Base-by-base conservation (phyloP, 176 grass and related monocot species). In the Aegilops sharonensis region DNA sequence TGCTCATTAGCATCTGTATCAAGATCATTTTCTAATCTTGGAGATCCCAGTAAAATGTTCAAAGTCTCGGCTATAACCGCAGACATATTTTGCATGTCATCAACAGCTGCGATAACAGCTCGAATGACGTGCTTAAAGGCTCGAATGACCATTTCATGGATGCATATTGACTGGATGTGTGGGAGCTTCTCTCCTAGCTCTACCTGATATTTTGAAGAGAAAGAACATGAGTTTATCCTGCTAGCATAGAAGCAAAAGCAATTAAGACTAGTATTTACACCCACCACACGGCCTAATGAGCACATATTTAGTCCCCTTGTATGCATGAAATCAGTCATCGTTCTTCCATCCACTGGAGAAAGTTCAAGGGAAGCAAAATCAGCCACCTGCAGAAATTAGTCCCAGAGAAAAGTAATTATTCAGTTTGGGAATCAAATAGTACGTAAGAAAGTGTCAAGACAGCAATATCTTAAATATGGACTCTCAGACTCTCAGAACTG, bases 311-410 rank as follows among this genome's bases (percentile, higher is more conserved):
- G 92, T 31, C 97, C 97, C 80, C 94, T 91, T 85, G 90, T 93
- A 91, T 99, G 97, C 97, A 99, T 96, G 84, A 99, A 99, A 93
- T 99, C 97, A 0, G 94, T 96, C 84, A 99, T 89, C 40, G 97
- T 99, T 91, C 88, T 94, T 81, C 97, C 97, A 91, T 99, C 97
- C 75, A 99, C 97, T 54, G 97, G 97, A 67, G 97, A 99, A 89
- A 99, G 92, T 83, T 99, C 97, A 73, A 99, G 97, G 75, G 97
- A 99, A 18, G 94, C 97, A 93, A 99, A 99, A 96, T 99, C 97
- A 87, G 94, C 79, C 29, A 99, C 97, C 97, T 99, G 91, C 68
- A 2, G 4, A 86, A 61, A 82, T 78, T 23, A 71, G 68, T 76
- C 39, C 8, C 4, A 85, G 11, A 65, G 40, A 88, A 64, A 71